Evolutionary conservation across 208 protist species (phyloP).

Genomic region (Trypanosoma grayi): DNA sequence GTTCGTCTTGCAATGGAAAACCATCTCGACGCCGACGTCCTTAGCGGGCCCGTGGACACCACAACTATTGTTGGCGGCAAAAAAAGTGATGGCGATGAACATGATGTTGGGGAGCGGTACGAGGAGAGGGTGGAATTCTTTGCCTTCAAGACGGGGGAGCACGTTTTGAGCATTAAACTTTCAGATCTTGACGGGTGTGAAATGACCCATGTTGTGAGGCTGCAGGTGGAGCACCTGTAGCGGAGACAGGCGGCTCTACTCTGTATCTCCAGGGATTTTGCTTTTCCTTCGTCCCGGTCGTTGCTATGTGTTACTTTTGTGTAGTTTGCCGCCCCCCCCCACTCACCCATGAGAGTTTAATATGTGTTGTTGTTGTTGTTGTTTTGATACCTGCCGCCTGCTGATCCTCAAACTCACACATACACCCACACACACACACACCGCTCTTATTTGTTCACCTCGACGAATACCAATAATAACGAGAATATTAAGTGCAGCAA

Average conservation of each 20-base stretch:
- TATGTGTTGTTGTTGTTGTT: no score
- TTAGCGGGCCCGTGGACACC: constrained; percentile 63
- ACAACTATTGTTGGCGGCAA: constrained; percentile 45
- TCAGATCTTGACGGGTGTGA: constrained; percentile 56
- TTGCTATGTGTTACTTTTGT: no score
- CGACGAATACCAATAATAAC: no score
- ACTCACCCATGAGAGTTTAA: no score
- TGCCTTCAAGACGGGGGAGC: constrained; percentile 75
- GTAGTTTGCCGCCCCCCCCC: no score
- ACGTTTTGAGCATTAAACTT: constrained; percentile 59
- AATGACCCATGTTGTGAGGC: constrained; percentile 47
- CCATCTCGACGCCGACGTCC: constrained; percentile 60
- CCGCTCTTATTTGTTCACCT: no score
- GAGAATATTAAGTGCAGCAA: no score
- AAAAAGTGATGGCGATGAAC: not conserved
- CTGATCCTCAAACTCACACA: no score
- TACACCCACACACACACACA: no score
- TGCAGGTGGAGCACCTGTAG: constrained; percentile 44
- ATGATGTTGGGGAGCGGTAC: constrained; percentile 21
- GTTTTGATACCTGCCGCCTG: no score
- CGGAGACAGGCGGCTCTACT: not conserved
- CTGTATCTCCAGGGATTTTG: not conserved
- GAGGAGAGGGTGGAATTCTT: constrained; percentile 63
- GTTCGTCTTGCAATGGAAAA: constrained; percentile 57
- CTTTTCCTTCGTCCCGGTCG: no score